phyloP scores from a whole-genome alignment of 139 green algal genomes.

The Pycnococcus provasolii region DNA sequence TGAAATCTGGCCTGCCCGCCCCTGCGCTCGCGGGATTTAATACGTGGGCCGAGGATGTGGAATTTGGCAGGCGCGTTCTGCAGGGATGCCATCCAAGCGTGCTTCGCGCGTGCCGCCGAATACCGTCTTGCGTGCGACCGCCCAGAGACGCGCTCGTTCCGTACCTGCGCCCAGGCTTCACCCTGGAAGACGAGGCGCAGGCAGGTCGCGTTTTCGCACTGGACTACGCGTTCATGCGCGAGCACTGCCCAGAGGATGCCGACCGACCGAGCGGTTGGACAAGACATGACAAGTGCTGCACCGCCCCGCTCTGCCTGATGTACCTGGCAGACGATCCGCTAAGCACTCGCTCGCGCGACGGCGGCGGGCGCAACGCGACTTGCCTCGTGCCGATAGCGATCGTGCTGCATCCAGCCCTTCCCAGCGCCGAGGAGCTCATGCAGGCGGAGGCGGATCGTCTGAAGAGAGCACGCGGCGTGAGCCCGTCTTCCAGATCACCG shows the following conservation, averaged over 20 bases:
- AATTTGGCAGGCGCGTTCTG: not conserved
- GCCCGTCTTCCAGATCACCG: no score
- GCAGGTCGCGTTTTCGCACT: not conserved
- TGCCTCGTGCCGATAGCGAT: slow-evolving; percentile 8
- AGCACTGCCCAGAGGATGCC: not conserved
- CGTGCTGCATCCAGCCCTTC: slow-evolving; percentile 3
- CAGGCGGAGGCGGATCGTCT: no score
- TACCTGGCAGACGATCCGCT: slow-evolving; percentile 7
- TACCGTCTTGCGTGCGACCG: not conserved
- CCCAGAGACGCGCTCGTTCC: not conserved
- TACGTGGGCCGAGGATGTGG: not conserved
- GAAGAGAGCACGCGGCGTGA: no score
- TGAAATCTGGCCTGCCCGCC: no score
- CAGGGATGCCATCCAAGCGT: not conserved
- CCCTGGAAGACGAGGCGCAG: not conserved
- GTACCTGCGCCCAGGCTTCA: not conserved
- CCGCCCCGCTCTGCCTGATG: slow-evolving; percentile 1
- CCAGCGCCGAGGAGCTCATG: not conserved
- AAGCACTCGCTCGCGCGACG: not conserved
- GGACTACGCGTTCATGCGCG: not conserved
- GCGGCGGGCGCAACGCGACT: not conserved
- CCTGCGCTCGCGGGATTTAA: no score
- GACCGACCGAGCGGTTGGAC: not conserved
- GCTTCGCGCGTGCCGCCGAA: not conserved
- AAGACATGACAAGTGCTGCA: not conserved